Percentiles rank a stretch among this genome's conserved stretches.
These are phyloP conservation scores for Alternaria novae-zelandiae DNA, from an alignment of 2,329 filamentous ascomycete species.

Conservation along the genomic window DNA sequence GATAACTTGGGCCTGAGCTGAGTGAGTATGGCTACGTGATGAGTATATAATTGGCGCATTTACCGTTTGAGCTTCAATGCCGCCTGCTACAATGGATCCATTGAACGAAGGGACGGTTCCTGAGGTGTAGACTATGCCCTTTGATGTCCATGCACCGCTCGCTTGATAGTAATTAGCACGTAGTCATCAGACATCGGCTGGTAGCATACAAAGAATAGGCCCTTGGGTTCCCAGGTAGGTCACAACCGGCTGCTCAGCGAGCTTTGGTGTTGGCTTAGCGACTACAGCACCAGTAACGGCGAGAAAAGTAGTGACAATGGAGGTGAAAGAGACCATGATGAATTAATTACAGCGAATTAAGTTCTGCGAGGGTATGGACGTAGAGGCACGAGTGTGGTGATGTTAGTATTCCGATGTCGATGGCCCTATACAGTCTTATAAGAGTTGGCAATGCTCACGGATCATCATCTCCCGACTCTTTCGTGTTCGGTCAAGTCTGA, in stretches of 20 bases:
- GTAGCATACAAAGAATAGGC: conserved; percentile 30
- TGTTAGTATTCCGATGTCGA: neutral
- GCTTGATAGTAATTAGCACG: conserved; percentile 15
- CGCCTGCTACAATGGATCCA: conserved; percentile 32
- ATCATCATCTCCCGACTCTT: neutral
- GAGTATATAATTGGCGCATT: fast-evolving
- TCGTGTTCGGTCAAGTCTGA: neutral
- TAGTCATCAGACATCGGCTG: too few species aligned
- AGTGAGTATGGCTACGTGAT: neutral
- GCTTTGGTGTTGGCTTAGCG: conserved; percentile 29
- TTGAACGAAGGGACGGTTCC: conserved; percentile 40
- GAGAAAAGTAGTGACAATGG: conserved; percentile 26
- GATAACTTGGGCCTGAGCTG: conserved; percentile 38
- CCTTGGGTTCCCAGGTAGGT: conserved; percentile 43
- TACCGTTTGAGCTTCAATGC: conserved; percentile 38
- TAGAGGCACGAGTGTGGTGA: neutral
- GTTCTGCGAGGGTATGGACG: neutral
- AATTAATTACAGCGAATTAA: neutral
- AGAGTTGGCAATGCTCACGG: neutral
- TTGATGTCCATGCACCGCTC: conserved; percentile 37
- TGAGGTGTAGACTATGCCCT: conserved; percentile 41
- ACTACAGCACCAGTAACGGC: conserved; percentile 19
- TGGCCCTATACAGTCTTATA: neutral
- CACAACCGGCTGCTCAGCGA: conserved; percentile 32
- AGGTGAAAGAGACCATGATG: conserved; percentile 31